phyloP scores from a whole-genome alignment of 1,284 basidiomycete species.

The Cryptococcus hybrid region DNA sequence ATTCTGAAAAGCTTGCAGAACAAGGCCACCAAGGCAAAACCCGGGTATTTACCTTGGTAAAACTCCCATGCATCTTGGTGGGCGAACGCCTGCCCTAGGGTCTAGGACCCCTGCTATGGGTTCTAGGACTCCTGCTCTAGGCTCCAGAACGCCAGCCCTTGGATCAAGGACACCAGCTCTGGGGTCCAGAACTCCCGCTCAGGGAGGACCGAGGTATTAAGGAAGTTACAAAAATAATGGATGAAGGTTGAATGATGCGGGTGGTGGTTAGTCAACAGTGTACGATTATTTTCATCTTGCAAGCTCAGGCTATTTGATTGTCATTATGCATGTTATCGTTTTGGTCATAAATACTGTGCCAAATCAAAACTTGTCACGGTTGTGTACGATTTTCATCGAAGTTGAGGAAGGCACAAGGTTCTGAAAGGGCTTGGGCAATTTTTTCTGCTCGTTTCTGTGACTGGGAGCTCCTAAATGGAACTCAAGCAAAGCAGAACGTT shows the following conservation, averaged over 20 bases:
- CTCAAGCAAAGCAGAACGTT: no score
- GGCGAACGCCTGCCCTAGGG: conserved; percentile 62
- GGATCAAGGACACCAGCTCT: background rate
- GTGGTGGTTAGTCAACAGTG: background rate
- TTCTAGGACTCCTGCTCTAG: conserved; percentile 10
- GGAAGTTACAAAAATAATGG: background rate
- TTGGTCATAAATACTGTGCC: background rate
- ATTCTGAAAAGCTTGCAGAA: conserved; percentile 33
- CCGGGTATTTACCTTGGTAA: conserved; percentile 56
- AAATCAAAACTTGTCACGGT: background rate
- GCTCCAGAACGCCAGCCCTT: conserved; percentile 5
- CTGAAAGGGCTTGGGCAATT: no score
- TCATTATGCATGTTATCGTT: conserved; percentile 4
- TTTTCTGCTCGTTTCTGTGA: no score
- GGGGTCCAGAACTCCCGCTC: background rate
- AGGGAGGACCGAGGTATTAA: background rate
- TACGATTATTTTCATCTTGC: conserved; percentile 3
- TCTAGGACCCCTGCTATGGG: conserved; percentile 48
- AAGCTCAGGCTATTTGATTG: background rate
- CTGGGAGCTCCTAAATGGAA: no score
- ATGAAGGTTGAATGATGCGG: background rate
- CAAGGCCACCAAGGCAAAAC: conserved; percentile 56
- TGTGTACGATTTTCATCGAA: no score
- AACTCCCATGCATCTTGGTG: conserved; percentile 54
- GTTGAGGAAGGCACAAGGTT: no score